A percentile compares a stretch with the other conserved stretches of the same genome.
These are phyloP conservation scores for Whalleya microplaca DNA, from an alignment of 2,329 filamentous ascomycete species.

Conservation along the genomic window DNA sequence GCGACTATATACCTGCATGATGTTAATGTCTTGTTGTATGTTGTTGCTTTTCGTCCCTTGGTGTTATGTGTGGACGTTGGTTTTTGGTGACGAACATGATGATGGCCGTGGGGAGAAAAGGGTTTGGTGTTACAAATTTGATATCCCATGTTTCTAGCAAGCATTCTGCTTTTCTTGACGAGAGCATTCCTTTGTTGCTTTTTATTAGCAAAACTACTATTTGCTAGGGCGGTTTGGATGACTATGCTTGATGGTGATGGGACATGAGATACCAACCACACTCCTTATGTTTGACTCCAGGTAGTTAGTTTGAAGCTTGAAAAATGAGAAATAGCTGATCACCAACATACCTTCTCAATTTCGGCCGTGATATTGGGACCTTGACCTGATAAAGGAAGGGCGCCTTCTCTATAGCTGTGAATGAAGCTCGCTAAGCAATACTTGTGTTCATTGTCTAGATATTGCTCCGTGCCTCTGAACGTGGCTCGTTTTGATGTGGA, in stretches of 20 bases:
- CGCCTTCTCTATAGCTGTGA: too few species aligned
- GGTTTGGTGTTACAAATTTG: neutral
- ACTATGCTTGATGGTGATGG: neutral
- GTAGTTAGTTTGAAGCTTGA: neutral
- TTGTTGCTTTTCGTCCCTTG: neutral
- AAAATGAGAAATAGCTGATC: neutral
- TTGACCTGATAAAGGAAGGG: neutral
- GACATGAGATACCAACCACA: neutral
- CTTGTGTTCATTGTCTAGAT: neutral
- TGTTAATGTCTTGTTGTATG: constrained; percentile 5
- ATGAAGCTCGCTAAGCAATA: neutral
- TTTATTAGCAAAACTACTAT: neutral
- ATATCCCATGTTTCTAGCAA: neutral
- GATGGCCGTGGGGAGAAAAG: neutral
- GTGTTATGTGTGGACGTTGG: neutral
- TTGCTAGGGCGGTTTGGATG: neutral
- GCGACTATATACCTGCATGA: constrained; percentile 3
- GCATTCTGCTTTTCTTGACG: neutral
- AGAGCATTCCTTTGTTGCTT: neutral
- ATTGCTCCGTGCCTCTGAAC: neutral
- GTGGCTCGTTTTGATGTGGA: constrained; percentile 3
- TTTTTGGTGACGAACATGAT: constrained; percentile 1
- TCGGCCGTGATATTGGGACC: neutral
- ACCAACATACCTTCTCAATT: neutral
- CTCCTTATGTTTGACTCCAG: neutral